phyloP scores from a whole-genome alignment of 495 filamentous ascomycete genomes.

The Filosporella fistucella region DNA sequence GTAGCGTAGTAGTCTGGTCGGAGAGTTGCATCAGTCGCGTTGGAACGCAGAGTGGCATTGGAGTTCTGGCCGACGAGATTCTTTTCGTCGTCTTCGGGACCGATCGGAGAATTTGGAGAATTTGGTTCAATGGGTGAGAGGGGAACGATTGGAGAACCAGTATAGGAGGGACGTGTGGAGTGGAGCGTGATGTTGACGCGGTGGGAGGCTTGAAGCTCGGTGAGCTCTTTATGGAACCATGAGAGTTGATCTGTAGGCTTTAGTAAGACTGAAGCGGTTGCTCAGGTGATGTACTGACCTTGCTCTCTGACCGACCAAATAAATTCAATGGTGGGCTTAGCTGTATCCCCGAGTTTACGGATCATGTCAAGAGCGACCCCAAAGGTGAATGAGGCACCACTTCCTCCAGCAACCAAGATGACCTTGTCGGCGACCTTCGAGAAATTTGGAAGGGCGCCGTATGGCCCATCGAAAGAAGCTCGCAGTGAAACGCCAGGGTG shows the following conservation, averaged over 20 bases:
- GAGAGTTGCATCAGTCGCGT: background rate
- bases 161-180: conserved; percentile 30
- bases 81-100: conserved; percentile 5
- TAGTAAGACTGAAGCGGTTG: conserved; percentile 6
- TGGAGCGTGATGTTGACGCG: conserved; percentile 43
- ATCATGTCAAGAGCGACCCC: conserved; percentile 46
- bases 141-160: background rate
- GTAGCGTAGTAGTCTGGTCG: background rate
- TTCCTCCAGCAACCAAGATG: conserved; percentile 54
- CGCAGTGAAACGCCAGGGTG: conserved; percentile 40
- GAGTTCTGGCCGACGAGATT: conserved; percentile 9
- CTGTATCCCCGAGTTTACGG: conserved; percentile 37
- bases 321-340: conserved; percentile 42
- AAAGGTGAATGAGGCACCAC: conserved; percentile 55
- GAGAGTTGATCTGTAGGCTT: conserved; percentile 32
- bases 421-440: conserved; percentile 52
- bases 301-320: conserved; percentile 49
- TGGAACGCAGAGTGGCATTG: conserved; percentile 23
- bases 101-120: background rate
- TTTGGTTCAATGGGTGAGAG: too few relatives aligned
- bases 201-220: conserved; percentile 36
- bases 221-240: conserved; percentile 48
- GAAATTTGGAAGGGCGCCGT: conserved; percentile 53
- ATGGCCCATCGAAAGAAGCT: conserved; percentile 53
- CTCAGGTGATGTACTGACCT: conserved; percentile 30